These are phyloP conservation scores for Fraxinus ornus DNA, from an alignment of 305 asterid genomes.

Conservation along the genomic window DNA sequence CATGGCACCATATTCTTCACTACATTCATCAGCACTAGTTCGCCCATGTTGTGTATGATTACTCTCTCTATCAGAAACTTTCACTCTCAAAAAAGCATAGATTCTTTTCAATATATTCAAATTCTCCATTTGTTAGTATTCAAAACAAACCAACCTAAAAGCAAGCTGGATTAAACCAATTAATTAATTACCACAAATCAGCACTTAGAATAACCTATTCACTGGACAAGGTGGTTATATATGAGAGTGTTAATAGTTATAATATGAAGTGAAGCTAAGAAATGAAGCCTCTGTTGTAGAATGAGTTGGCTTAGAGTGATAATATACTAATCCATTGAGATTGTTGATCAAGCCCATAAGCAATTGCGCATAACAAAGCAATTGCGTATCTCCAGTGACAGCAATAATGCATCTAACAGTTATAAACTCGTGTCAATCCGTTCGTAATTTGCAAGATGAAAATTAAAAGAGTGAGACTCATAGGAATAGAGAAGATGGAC, in stretches of 20 bases:
- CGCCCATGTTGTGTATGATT: not conserved
- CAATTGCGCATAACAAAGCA: not conserved
- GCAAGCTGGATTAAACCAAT: not conserved
- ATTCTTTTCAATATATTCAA: not conserved
- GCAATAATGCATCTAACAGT: not conserved
- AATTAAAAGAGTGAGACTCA: not conserved
- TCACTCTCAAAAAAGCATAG: not conserved
- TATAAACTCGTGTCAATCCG: not conserved
- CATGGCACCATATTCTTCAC: not conserved
- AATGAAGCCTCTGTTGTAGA: not conserved
- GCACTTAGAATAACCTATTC: not conserved
- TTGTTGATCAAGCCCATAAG: not conserved
- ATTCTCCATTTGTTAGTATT: not conserved
- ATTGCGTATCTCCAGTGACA: not conserved
- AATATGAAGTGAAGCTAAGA: not conserved
- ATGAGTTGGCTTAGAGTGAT: not conserved
- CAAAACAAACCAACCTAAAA: not conserved
- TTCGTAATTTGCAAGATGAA: slow-evolving; percentile 11
- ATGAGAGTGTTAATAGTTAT: not conserved
- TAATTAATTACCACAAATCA: not conserved
- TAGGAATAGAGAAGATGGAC: slow-evolving; percentile 7
- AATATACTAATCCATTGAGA: not conserved
- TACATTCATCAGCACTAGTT: not conserved
- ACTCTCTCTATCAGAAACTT: not conserved
- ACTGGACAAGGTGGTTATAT: not conserved